Conservation (phyloP, 345 rosid genomes). For the Eucalyptus cloeziana region DNA sequence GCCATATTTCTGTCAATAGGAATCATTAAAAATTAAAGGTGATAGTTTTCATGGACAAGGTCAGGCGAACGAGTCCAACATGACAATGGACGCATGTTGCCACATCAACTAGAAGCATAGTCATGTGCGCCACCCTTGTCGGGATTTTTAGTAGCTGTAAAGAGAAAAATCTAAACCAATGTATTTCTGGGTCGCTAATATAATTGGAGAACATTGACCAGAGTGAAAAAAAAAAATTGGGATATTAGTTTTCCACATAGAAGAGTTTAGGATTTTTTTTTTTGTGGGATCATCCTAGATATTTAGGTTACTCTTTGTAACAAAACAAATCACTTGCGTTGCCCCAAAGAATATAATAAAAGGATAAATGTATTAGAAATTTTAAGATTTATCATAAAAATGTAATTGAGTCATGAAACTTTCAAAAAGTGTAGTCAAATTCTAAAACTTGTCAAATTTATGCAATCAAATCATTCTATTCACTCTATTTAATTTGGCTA, state of each 20-base stretch:
- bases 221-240: neutral
- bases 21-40: neutral
- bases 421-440: neutral
- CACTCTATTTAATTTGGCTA: neutral
- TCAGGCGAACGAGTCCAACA: neutral
- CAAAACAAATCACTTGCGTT: no score
- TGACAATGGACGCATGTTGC: neutral
- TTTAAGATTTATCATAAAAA: no score
- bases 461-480: no score
- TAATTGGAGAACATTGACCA: neutral
- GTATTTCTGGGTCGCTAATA: accelerated
- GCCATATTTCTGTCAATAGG: neutral
- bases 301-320: neutral
- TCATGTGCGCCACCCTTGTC: neutral
- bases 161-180: neutral
- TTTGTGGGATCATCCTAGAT: neutral
- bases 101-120: neutral
- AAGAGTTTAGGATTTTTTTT: neutral
- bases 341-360: no score
- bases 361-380: no score
- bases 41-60: neutral
- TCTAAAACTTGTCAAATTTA: neutral
- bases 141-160: neutral
- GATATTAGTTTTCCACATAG: neutral
- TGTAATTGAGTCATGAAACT: no score